These are phyloP conservation scores for Penicillium sp. DNA, from an alignment of 2,329 filamentous ascomycete genomes.

Conservation along the genomic window DNA sequence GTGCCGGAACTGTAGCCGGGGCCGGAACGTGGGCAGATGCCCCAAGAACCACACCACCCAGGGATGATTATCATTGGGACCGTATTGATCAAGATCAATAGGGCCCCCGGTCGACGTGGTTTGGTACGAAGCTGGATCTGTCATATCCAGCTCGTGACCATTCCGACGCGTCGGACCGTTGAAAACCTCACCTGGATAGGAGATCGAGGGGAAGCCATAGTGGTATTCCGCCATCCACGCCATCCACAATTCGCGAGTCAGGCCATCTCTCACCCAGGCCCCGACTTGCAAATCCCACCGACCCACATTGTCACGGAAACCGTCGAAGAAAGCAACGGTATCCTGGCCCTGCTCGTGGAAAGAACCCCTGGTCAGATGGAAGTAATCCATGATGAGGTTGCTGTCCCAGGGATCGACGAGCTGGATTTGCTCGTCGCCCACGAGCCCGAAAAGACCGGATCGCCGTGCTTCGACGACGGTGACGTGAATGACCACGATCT, in stretches of 20 bases:
- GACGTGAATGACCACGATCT: not conserved
- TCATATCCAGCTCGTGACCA: not conserved
- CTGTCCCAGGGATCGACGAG: not conserved
- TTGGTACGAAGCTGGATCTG: not conserved
- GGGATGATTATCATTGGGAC: not conserved
- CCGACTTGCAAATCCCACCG: not conserved
- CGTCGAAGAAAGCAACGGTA: not conserved
- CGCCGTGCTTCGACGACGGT: not conserved
- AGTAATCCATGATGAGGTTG: not conserved
- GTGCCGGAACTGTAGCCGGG: conserved; percentile 1
- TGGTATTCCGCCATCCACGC: not conserved
- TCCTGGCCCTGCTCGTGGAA: not conserved
- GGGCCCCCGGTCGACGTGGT: not conserved
- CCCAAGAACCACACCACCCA: not conserved
- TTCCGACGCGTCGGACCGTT: not conserved
- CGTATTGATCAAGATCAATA: not conserved
- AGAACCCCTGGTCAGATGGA: not conserved
- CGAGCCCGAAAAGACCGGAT: not conserved
- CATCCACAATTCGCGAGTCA: not conserved
- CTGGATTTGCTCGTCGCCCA: not conserved
- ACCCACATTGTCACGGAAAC: not conserved
- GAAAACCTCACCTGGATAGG: not conserved
- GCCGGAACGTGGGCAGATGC: not conserved
- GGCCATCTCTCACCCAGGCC: not conserved
- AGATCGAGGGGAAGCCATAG: not conserved